A percentile compares a stretch with the other conserved stretches of the same genome.
phyloP scores from a whole-genome alignment of 2,329 filamentous ascomycete species.

The Neofusicoccum sp. region DNA sequence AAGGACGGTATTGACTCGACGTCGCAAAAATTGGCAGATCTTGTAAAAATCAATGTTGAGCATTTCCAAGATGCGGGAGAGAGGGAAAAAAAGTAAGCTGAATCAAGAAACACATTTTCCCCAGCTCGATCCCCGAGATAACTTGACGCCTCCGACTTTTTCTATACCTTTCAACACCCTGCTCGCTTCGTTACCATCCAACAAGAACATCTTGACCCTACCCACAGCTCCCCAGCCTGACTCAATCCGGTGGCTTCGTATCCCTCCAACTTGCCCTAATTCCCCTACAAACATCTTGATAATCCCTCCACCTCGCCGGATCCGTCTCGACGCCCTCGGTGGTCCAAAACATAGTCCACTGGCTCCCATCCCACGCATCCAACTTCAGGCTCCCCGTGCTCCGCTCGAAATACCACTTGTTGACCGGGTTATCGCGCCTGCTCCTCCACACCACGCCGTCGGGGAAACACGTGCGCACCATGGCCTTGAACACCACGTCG shows the following conservation, averaged over 20 bases:
- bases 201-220: too few species aligned
- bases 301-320: slow-evolving; percentile 46
- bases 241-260: slow-evolving; percentile 30
- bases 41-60: too few species aligned
- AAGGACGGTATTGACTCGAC: too few species aligned
- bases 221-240: too few species aligned
- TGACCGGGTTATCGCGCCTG: slow-evolving; percentile 87
- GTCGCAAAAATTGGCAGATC: too few species aligned
- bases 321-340: slow-evolving; percentile 54
- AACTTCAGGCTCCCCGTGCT: slow-evolving; percentile 75
- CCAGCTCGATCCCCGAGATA: too few species aligned
- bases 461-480: slow-evolving; percentile 87
- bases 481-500: slow-evolving; percentile 93
- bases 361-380: slow-evolving; percentile 61
- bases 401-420: slow-evolving; percentile 98
- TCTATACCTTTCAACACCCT: too few species aligned
- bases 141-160: too few species aligned
- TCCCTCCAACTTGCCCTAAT: slow-evolving; percentile 52
- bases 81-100: too few species aligned
- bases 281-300: slow-evolving; percentile 47
- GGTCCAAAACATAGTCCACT: slow-evolving; percentile 99
- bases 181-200: too few species aligned
- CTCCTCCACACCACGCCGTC: slow-evolving; percentile 90
- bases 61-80: too few species aligned
- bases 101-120: too few species aligned